Evolutionary conservation across 2,329 filamentous ascomycete genomes (phyloP).

Genomic region (Sclerotinia trifoliorum): DNA sequence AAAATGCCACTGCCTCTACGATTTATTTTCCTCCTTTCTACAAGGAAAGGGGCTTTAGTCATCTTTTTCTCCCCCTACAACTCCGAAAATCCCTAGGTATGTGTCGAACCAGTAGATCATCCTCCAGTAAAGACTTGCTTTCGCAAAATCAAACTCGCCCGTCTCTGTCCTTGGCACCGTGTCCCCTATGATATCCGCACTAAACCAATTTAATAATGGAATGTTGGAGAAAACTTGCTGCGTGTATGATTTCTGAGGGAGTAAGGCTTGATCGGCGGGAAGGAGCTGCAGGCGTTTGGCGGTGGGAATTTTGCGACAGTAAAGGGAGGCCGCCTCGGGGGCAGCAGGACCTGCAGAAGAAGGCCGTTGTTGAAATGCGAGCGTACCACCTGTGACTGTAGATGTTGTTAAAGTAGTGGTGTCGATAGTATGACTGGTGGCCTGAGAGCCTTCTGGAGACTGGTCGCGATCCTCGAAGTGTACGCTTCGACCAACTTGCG

Average conservation of each 20-base stretch:
- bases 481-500: conserved; percentile 34
- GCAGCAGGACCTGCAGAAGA: conserved; percentile 35
- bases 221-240: conserved; percentile 64
- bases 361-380: conserved; percentile 40
- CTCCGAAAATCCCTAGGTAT: conserved; percentile 57
- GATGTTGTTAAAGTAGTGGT: conserved; percentile 49
- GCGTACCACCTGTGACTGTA: conserved; percentile 31
- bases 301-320: conserved; percentile 63
- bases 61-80: conserved; percentile 46
- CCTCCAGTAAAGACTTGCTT: conserved; percentile 66
- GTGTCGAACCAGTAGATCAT: conserved; percentile 62
- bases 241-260: conserved; percentile 63
- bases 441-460: conserved; percentile 36
- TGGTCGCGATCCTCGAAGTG: conserved; percentile 20
- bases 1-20: background rate
- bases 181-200: conserved; percentile 68
- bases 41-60: conserved; percentile 24
- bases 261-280: conserved; percentile 67
- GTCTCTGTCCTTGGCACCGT: conserved; percentile 70
- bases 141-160: conserved; percentile 75
- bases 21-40: background rate
- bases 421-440: conserved; percentile 57
- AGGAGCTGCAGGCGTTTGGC: conserved; percentile 64
- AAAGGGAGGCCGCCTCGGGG: conserved; percentile 41
- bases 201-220: conserved; percentile 71